phyloP scores from a whole-genome alignment of 441 rosid species.

The Aquilaria agallochum region DNA sequence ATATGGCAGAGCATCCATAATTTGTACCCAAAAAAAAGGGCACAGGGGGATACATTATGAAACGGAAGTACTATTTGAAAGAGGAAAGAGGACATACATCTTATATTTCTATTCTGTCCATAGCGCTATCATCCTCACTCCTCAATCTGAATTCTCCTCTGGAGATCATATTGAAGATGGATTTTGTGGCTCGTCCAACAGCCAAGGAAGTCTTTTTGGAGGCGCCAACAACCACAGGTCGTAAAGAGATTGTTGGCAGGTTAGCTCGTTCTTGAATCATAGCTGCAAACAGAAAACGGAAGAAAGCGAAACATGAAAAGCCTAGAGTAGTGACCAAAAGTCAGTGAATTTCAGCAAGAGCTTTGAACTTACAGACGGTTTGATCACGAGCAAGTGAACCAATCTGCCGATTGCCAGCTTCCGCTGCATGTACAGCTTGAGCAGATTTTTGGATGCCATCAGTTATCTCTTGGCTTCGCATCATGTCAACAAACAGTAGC shows the following conservation, averaged over 20 bases:
- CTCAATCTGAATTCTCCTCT: constrained; percentile 37
- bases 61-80: neutral
- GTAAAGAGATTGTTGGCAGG: constrained; percentile 70
- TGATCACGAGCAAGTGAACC: constrained; percentile 78
- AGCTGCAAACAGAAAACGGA: constrained; percentile 36
- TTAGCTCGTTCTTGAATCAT: constrained; percentile 90
- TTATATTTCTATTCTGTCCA: constrained; percentile 42
- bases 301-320: too few relatives aligned
- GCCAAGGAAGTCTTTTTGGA: constrained; percentile 78
- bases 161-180: constrained; percentile 52
- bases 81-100: neutral
- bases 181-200: constrained; percentile 78
- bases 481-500: constrained; percentile 5
- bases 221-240: constrained; percentile 78
- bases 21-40: too few relatives aligned
- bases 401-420: constrained; percentile 79
- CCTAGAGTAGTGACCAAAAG: too few relatives aligned
- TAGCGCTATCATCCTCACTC: constrained; percentile 31
- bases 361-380: constrained; percentile 55
- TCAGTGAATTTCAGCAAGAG: too few relatives aligned
- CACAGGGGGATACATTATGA: too few relatives aligned
- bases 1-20: too few relatives aligned
- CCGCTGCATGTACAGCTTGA: constrained; percentile 84
- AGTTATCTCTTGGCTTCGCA: constrained; percentile 74
- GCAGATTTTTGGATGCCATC: constrained; percentile 92